Evolutionary conservation across 257 asterid genomes (phyloP), one percentile per base, ranked within the genome.

Genomic region (Avicennia marina): DNA sequence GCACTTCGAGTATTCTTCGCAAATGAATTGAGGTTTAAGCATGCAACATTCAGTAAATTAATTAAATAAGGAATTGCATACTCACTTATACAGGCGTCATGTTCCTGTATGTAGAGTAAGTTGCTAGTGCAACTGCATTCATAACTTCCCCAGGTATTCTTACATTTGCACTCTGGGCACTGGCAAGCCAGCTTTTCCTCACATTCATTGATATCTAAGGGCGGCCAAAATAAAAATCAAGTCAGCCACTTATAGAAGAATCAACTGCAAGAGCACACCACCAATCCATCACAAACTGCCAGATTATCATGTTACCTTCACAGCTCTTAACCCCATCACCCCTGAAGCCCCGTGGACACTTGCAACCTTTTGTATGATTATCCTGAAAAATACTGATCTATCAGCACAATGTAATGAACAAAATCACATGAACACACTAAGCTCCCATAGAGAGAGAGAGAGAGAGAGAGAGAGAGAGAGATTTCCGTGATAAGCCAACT

Each of bases 281-380:
- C 6, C 11, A 53, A 56, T 40, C 22, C 49, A 38, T 38, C 41
- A 11, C 4, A 75, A 19, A 49, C 31, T 9, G 19, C 39, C 22
- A 38, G 42, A 41, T n/a, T 34, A 50, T 58, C 58, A 32, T 12
- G 38, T 50, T 79, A 93, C 99, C 99, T 50, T 86, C 97, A 72
- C 99, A 93, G 46, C 24, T 64, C 22, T 80, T 62, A 53, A 84
- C 83, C 69, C 99, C 99, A 53, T 93, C 96, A 49, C 97, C 99
- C 79, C 24, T 81, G 83, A 93, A 93, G 41, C 99, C 99, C 46
- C 85, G 81, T 8, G 97, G 99, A 52, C 99, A 93, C 32, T 78
- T 69, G 76, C 99, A 93, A 36, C 99, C 97, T 48, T 80, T 86
- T 7, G 90, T 78, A 13, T 69, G 79, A 52, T 81, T 86, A 53